A percentile compares a stretch with the other conserved stretches of the same genome.
These are phyloP conservation scores for Collybiopsis luxurians DNA, from an alignment of 768 basidiomycete genomes.

Conservation along the genomic window DNA sequence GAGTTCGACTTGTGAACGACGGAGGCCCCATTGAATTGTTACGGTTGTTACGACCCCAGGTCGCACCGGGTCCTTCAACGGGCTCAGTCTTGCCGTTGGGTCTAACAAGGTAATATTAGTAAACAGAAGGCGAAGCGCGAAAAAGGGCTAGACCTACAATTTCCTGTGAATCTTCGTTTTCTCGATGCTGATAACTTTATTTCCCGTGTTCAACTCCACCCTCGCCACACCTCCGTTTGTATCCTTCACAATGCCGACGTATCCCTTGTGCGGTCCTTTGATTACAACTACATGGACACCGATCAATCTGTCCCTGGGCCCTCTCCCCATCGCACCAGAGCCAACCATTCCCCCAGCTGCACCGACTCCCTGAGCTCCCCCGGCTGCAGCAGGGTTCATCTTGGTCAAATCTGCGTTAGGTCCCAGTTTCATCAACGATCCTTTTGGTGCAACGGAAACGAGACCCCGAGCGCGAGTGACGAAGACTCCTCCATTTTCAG, in stretches of 20 bases:
- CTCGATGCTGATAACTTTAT: slow-evolving; percentile 85
- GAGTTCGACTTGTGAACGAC: slow-evolving; percentile 30
- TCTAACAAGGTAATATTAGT: slow-evolving; percentile 28
- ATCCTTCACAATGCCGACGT: slow-evolving; percentile 91
- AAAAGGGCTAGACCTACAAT: slow-evolving; percentile 46
- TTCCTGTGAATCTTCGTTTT: slow-evolving; percentile 74
- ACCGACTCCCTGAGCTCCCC: background rate
- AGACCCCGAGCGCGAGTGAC: slow-evolving; percentile 85
- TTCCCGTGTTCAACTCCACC: slow-evolving; percentile 87
- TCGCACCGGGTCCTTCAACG: slow-evolving; percentile 36
- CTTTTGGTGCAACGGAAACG: slow-evolving; percentile 84
- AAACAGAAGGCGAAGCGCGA: background rate
- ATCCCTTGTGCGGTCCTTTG: slow-evolving; percentile 89
- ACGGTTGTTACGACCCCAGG: background rate
- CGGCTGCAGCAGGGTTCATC: slow-evolving; percentile 81
- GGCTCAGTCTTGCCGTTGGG: slow-evolving; percentile 54
- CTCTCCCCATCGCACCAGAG: slow-evolving; percentile 73
- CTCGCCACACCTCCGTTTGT: slow-evolving; percentile 82
- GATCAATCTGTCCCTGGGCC: slow-evolving; percentile 79
- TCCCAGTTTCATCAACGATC: slow-evolving; percentile 44
- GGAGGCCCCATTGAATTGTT: slow-evolving; percentile 33
- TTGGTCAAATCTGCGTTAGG: slow-evolving; percentile 77
- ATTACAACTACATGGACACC: slow-evolving; percentile 76
- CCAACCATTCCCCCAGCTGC: slow-evolving; percentile 73
- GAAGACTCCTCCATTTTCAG: slow-evolving; percentile 93